Percentiles rank a stretch among this genome's conserved stretches.
These are phyloP conservation scores for Chaetomium tenue DNA, from an alignment of 495 filamentous ascomycete genomes.

Conservation along the genomic window DNA sequence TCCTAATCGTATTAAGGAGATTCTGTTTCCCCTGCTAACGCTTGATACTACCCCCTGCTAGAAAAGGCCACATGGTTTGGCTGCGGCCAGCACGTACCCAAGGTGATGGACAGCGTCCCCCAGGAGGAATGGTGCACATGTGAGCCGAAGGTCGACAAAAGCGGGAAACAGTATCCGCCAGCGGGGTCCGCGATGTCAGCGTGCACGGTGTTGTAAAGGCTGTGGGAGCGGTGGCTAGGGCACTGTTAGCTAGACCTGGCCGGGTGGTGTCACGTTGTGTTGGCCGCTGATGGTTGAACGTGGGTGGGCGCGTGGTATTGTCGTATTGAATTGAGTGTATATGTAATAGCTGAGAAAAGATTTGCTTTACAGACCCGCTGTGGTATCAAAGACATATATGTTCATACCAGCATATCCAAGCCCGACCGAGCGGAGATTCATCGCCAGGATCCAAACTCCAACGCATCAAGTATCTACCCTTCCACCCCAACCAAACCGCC, in stretches of 20 bases:
- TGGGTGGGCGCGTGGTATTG: too few relatives aligned
- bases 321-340: too few relatives aligned
- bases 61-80: slow-evolving; percentile 69
- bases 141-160: slow-evolving; percentile 57
- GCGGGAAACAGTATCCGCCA: slow-evolving; percentile 63
- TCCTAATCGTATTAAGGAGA: too few relatives aligned
- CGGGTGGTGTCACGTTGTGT: too few relatives aligned
- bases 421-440: too few relatives aligned
- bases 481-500: neutral
- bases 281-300: too few relatives aligned
- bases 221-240: neutral
- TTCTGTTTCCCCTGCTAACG: neutral
- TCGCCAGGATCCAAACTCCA: too few relatives aligned
- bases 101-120: slow-evolving; percentile 62
- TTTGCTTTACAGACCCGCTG: too few relatives aligned
- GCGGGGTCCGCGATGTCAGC: slow-evolving; percentile 32
- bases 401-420: too few relatives aligned
- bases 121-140: slow-evolving; percentile 63
- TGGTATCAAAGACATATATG: too few relatives aligned
- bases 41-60: slow-evolving; percentile 27
- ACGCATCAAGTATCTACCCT: neutral
- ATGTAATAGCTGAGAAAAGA: too few relatives aligned
- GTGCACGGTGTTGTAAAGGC: slow-evolving; percentile 9
- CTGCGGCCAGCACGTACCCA: slow-evolving; percentile 66
- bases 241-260: too few relatives aligned